phyloP scores from a whole-genome alignment of 176 grass and related monocot genomes.

The Ensete ventricosum region DNA sequence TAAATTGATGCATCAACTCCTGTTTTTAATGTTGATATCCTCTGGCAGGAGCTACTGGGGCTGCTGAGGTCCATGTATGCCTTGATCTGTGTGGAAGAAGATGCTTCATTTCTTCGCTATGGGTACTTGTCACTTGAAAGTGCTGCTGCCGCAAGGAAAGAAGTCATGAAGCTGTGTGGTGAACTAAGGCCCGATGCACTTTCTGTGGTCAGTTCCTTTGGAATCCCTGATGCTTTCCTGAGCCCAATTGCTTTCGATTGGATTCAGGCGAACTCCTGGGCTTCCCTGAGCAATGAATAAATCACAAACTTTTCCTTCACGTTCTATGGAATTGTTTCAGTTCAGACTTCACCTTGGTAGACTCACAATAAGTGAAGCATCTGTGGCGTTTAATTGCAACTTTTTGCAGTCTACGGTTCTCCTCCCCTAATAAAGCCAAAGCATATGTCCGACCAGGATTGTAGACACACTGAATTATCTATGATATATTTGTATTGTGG shows the following conservation, averaged over 20 bases:
- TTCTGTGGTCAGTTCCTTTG: slow-evolving; percentile 66
- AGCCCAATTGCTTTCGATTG: slow-evolving; percentile 96
- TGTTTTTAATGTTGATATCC: slow-evolving; percentile 4
- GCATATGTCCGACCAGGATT: too few species aligned
- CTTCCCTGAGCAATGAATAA: slow-evolving; percentile 39
- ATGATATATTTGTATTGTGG: too few species aligned
- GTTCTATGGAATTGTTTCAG: too few species aligned
- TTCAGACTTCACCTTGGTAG: too few species aligned
- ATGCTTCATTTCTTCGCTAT: slow-evolving; percentile 70
- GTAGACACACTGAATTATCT: too few species aligned
- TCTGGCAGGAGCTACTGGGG: slow-evolving; percentile 56
- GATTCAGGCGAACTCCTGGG: slow-evolving; percentile 74
- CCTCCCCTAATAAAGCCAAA: too few species aligned
- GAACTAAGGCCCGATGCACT: slow-evolving; percentile 80
- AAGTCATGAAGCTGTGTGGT: slow-evolving; percentile 54
- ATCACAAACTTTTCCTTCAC: neutral
- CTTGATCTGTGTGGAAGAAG: slow-evolving; percentile 75
- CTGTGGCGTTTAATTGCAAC: too few species aligned
- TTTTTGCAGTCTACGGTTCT: too few species aligned
- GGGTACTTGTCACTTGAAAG: slow-evolving; percentile 58
- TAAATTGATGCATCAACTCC: too few species aligned
- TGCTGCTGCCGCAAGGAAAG: slow-evolving; percentile 58
- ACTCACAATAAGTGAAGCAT: too few species aligned
- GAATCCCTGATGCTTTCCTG: slow-evolving; percentile 88
- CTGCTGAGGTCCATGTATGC: slow-evolving; percentile 87